Evolutionary conservation across 2,329 filamentous ascomycete species (phyloP).

Genomic region (Colletotrichum sp.): DNA sequence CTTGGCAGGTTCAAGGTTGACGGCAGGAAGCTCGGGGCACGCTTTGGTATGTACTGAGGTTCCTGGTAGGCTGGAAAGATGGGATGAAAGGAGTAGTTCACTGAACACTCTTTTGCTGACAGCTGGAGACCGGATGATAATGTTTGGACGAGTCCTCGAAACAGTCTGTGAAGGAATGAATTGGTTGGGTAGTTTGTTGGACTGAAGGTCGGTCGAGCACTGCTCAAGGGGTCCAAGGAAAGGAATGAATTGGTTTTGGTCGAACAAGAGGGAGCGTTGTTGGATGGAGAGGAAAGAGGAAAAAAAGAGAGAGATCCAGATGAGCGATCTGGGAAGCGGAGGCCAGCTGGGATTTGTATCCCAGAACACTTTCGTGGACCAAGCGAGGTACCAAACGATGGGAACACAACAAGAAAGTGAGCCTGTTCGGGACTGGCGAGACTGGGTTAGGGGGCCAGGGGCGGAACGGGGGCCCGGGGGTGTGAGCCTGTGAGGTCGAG

Average conservation of each 20-base stretch:
- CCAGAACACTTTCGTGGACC: constrained; percentile 1
- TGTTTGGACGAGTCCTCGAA: constrained; percentile 10
- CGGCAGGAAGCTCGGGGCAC: constrained; percentile 10
- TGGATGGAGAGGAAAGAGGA: constrained; percentile 5
- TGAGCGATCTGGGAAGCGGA: constrained; percentile 2
- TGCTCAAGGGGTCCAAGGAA: constrained; percentile 16
- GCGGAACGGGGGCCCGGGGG: constrained; percentile 1
- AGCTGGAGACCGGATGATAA: constrained; percentile 9
- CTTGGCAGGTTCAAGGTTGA: constrained; percentile 3
- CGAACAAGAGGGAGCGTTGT: constrained; percentile 21
- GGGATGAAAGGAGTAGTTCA: constrained; percentile 14
- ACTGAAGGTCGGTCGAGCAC: constrained; percentile 18
- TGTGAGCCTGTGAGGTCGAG: neutral
- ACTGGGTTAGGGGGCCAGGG: constrained; percentile 14
- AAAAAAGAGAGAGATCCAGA: neutral
- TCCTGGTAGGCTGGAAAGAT: constrained; percentile 8
- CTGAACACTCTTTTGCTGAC: constrained; percentile 15
- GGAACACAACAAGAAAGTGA: neutral
- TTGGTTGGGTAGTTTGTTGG: neutral
- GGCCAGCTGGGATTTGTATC: constrained; percentile 18
- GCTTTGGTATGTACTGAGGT: constrained; percentile 12
- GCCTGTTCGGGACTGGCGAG: constrained; percentile 19
- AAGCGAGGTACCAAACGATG: neutral
- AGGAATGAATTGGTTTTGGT: constrained; percentile 20
- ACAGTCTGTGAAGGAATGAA: constrained; percentile 17